Base-by-base conservation (phyloP, 1,284 basidiomycete species). In the Sanghuangporus weigelae region DNA sequence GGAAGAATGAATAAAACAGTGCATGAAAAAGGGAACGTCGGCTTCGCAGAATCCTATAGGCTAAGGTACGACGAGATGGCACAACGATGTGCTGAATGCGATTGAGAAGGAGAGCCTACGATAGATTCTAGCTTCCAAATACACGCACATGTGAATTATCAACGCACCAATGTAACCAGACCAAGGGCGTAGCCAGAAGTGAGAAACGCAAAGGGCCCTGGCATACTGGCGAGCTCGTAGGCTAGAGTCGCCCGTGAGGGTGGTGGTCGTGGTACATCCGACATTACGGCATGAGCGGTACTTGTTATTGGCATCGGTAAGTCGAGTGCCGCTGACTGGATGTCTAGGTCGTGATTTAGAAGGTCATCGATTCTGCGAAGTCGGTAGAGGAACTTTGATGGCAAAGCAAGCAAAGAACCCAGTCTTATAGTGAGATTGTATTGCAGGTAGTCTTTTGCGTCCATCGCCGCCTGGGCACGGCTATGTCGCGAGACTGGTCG, bases 41-140 rank as follows among this genome's bases (percentile, higher is more conserved):
- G 48, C 67, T 61, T 0, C 71, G 71, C 49, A 68, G 49, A 1
- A 71, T 62, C 44, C 72, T 74, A 57, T 71, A 68, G 8, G 65
- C 67, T 38, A 74, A 73, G 0, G 77, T 73, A 53, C 76, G 76
- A 5, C 82, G 81, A n/a, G 85, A 82, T 11, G 89, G 89, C 0
- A 89, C 83, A 51, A 90, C 85, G 57, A 89, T 83, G 72, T 91
- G 85, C 68, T 90, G 88, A 63, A 91, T 86, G 40, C 89, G 82
- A 68, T 90, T 87, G 59, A 90, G 73, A 23, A 90, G 71, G 49
- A 91, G 73, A 11, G 83, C 84, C 88, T 90, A 63, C n/a, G 58
- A 63, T 64, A 66, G 59, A 63, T 62, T 39, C 60, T 10, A 36
- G 40, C 46, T 46, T 23, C 51, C 3, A 26, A 14, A 57, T 49